Conservation (phyloP, 1,284 basidiomycete species). For the Serendipita sp. region DNA sequence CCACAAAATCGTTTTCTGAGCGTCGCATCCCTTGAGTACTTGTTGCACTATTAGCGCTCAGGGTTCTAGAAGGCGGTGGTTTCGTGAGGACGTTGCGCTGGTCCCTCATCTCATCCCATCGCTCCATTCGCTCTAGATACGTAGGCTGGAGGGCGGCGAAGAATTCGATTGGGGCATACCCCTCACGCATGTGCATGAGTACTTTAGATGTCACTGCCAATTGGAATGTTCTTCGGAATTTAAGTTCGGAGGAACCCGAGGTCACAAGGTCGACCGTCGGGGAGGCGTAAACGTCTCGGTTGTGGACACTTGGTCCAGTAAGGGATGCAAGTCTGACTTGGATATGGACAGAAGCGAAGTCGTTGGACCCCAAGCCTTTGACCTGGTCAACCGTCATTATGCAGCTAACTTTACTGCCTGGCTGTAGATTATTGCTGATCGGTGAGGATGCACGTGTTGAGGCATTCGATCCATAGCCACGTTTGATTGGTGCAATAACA, state of each 20-base stretch:
- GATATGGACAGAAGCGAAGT: constrained; percentile 70
- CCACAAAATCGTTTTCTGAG: constrained; percentile 85
- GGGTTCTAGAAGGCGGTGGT: constrained; percentile 17
- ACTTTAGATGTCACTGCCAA: constrained; percentile 64
- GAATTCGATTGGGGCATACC: constrained; percentile 76
- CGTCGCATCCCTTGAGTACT: constrained; percentile 63
- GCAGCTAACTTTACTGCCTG: constrained; percentile 41
- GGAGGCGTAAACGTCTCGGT: constrained; percentile 76
- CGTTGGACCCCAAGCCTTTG: constrained; percentile 74
- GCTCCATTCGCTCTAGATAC: constrained; percentile 75
- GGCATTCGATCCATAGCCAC: constrained; percentile 42
- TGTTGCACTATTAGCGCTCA: constrained; percentile 25
- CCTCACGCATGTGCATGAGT: constrained; percentile 52
- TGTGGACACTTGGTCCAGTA: constrained; percentile 49
- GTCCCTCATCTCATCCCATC: constrained; percentile 83
- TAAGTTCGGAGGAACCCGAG: constrained; percentile 61
- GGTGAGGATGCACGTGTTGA: constrained; percentile 49
- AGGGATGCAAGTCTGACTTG: constrained; percentile 75
- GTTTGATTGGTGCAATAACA: constrained; percentile 45
- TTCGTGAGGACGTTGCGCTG: constrained; percentile 27
- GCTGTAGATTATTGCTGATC: constrained; percentile 45
- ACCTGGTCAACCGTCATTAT: constrained; percentile 72
- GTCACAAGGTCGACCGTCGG: constrained; percentile 56
- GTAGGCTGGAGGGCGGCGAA: constrained; percentile 68
- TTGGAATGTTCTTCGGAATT: constrained; percentile 67